Evolutionary conservation across 208 protist species (phyloP), one percentile per base, ranked within the genome.

Genomic region (Crithidia bombi): DNA sequence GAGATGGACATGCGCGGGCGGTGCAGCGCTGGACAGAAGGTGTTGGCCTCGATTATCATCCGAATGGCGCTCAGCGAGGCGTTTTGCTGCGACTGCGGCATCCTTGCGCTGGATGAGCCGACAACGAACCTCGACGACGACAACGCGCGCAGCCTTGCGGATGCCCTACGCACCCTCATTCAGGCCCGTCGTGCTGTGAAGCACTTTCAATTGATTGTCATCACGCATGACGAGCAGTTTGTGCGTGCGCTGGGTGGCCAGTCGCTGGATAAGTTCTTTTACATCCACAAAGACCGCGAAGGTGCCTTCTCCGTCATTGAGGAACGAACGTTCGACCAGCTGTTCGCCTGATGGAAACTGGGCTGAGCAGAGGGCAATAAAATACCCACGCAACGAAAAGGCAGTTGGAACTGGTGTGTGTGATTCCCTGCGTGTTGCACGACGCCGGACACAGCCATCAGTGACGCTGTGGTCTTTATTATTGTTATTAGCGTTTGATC

Each of bases 221-320:
- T 99, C 74, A 99, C 99, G 26, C 99, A 99, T 79, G 98, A 99
- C 73, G 98, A 99, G 80, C 95, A 99, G 65, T 99, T 99, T 80
- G 95, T 98, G 38, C 88, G 93, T 7, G 89, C 89, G 5, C 75
- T 97, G 10, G 91, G 91, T 7, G 85, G 86, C 4, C 88, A 93
- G 65, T 79, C 83, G 39, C 69, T 94, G 46, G 93, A 97, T 30
- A 82, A 73, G 30, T 94, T 96, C 67, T 96, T 94, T 70, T 96
- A 91, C 62, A 84, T 97, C 46, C 90, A 91, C 59, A 97, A 96
- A 59, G 91, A 96, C 59, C 80, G 83, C 46, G 93, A 97, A 65
- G 93, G 93, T 11, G 84, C 86, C 32, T 97, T 94, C 58, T 96
- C 91, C 25, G 79, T 94, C 12, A 95, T 97, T 67, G 89, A 94